phyloP scores from a whole-genome alignment of 2,329 filamentous ascomycete genomes.

The Botrytis byssoidea region DNA sequence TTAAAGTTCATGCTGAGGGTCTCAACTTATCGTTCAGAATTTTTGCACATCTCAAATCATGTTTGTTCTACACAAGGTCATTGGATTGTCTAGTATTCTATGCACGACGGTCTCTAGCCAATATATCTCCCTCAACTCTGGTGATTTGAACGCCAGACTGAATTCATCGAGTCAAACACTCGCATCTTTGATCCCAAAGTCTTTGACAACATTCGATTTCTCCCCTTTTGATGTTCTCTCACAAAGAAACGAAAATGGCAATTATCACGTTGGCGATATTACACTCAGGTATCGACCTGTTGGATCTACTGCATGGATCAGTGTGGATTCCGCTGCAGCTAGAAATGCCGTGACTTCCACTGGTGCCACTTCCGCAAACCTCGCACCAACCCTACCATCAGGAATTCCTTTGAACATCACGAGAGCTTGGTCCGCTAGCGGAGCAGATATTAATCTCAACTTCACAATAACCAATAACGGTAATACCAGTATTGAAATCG shows the following conservation, averaged over 20 bases:
- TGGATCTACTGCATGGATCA: conserved; percentile 45
- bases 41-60: neutral
- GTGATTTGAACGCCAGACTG: conserved; percentile 44
- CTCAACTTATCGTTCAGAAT: neutral
- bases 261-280: conserved; percentile 60
- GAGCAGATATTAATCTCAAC: conserved; percentile 50
- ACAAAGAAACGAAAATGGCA: conserved; percentile 48
- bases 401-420: conserved; percentile 46
- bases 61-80: neutral
- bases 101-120: neutral
- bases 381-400: conserved; percentile 45
- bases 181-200: conserved; percentile 46
- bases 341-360: conserved; percentile 41
- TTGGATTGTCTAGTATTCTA: conserved; percentile 3
- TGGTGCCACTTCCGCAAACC: conserved; percentile 40
- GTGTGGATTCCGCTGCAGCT: conserved; percentile 47
- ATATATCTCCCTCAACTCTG: conserved; percentile 24
- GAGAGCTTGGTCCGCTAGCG: conserved; percentile 51
- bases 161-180: conserved; percentile 49
- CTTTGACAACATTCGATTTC: conserved; percentile 50
- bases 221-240: conserved; percentile 52
- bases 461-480: conserved; percentile 52
- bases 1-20: neutral
- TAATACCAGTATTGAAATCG: conserved; percentile 48
- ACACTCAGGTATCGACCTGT: conserved; percentile 53